Evolutionary conservation across 805 yeast genomes (phyloP).

Genomic region (Kodamaea neixiangensis): DNA sequence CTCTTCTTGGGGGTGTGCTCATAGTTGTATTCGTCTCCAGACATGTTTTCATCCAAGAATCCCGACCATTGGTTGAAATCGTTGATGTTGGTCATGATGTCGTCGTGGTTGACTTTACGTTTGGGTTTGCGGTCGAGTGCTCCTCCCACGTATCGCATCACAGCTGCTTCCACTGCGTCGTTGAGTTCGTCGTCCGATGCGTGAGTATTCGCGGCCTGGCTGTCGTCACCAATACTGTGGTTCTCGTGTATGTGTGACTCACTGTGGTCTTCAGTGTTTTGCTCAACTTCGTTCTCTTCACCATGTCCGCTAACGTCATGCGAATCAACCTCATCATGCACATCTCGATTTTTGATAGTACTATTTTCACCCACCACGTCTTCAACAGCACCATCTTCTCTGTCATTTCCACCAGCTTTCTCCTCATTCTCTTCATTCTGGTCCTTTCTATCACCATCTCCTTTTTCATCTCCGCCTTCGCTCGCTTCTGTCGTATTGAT

Average conservation of each 20-base stretch:
- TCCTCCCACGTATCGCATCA: slow-evolving; percentile 70
- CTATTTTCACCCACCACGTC: no score
- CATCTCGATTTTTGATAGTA: neutral
- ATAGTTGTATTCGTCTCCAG: slow-evolving; percentile 12
- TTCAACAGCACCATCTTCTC: neutral
- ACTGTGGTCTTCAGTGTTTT: slow-evolving; percentile 6
- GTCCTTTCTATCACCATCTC: no score
- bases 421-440: neutral
- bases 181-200: slow-evolving; percentile 25
- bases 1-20: slow-evolving; percentile 15
- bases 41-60: slow-evolving; percentile 25
- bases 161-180: slow-evolving; percentile 76
- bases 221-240: no score
- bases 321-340: neutral
- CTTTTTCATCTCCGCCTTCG: no score
- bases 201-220: neutral
- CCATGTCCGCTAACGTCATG: neutral
- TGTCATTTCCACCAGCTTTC: neutral
- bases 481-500: no score
- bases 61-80: slow-evolving; percentile 56
- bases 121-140: slow-evolving; percentile 40
- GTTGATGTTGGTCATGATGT: slow-evolving; percentile 22
- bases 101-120: slow-evolving; percentile 34
- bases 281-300: neutral
- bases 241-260: no score